Percentiles rank a stretch among this genome's conserved stretches.
These are phyloP conservation scores for Starmerella gropengiesseri DNA, from an alignment of 805 yeast species.

Conservation along the genomic window DNA sequence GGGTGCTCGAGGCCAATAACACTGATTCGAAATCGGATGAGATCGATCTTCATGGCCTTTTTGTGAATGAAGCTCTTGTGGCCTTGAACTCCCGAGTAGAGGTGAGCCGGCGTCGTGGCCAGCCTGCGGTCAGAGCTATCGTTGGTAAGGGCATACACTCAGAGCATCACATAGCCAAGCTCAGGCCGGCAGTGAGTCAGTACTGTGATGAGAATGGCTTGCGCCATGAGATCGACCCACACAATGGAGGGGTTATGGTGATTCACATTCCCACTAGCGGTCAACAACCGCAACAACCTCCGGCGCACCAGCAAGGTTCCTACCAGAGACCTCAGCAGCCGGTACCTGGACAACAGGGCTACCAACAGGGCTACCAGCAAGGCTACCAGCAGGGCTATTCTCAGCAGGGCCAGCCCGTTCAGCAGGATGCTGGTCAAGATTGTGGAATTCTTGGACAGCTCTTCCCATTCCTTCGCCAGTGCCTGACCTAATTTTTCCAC, in stretches of 20 bases:
- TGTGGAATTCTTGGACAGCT: slow-evolving; percentile 21
- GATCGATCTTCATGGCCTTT: slow-evolving; percentile 87
- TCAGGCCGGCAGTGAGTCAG: slow-evolving; percentile 79
- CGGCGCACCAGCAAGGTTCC: slow-evolving; percentile 5
- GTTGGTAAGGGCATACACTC: slow-evolving; percentile 93
- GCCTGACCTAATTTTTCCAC: slow-evolving; percentile 2
- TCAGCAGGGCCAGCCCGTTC: not conserved
- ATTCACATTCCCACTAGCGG: slow-evolving; percentile 48
- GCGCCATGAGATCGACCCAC: slow-evolving; percentile 48
- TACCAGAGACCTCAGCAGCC: slow-evolving; percentile 3
- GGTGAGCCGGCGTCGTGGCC: slow-evolving; percentile 28
- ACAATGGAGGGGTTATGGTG: slow-evolving; percentile 71
- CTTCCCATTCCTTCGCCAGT: slow-evolving; percentile 16
- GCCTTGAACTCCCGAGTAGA: slow-evolving; percentile 63
- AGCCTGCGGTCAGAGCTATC: slow-evolving; percentile 44
- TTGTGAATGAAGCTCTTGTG: slow-evolving; percentile 75
- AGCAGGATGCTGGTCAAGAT: slow-evolving; percentile 4
- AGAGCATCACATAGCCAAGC: slow-evolving; percentile 65
- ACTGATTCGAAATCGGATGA: slow-evolving; percentile 77
- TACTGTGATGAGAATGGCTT: slow-evolving; percentile 59
- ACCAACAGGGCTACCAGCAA: slow-evolving; percentile 17
- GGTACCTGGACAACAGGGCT: slow-evolving; percentile 23
- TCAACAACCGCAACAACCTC: not conserved
- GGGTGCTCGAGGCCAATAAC: slow-evolving; percentile 64
- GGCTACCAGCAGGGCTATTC: slow-evolving; percentile 3